Evolutionary conservation across 192 early-diverging fungal genomes (phyloP), one percentile per base, ranked within the genome.

Genomic region (Podila clonocystis): DNA sequence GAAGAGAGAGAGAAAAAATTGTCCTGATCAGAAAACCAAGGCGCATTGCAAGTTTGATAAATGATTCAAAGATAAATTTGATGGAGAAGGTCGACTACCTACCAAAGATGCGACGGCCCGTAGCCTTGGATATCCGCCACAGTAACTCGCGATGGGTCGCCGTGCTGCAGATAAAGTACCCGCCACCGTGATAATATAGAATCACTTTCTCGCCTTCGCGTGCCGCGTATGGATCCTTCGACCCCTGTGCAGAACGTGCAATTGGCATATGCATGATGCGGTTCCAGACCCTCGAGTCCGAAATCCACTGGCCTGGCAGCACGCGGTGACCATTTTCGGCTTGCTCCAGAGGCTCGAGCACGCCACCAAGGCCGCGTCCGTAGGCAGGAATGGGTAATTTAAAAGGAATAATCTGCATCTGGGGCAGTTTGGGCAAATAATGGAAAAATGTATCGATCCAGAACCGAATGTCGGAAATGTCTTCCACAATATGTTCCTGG

Each of bases 151-250:
- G 83, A 83, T 93, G 85, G 0, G 83, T 82, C 1, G 74, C 74
- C 8, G 80, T 63, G 5, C 77, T 80, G 49, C 90, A 87, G 2
- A 84, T 49, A 24, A 89, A 87, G 70, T 91, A 94, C 5, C 87
- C 93, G 19, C 94, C 94, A 31, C 95, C 95, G 67, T 96, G 95
- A 50, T 91, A 66, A 64, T 91, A 93, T 55, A 95, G 69, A 29
- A 85, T 82, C 17, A 85, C 79, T 60, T 85, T 74, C 50, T 85
- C 84, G 29, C 77, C 77, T 24, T 72, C 77, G 1, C 77, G 58
- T 4, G 77, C 77, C 13, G 77, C 77, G 17, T 49, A 79, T 7
- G 70, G 75, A 31, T 79, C 75, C 36, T 68, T 71, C 50, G 70
- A 67, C 17, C 9, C 55, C 20, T 29, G 49, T 15, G 71, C 71